Percentiles rank a stretch among this genome's conserved stretches.
These are phyloP conservation scores for Mycena venus DNA, from an alignment of 768 basidiomycete species.

Conservation along the genomic window DNA sequence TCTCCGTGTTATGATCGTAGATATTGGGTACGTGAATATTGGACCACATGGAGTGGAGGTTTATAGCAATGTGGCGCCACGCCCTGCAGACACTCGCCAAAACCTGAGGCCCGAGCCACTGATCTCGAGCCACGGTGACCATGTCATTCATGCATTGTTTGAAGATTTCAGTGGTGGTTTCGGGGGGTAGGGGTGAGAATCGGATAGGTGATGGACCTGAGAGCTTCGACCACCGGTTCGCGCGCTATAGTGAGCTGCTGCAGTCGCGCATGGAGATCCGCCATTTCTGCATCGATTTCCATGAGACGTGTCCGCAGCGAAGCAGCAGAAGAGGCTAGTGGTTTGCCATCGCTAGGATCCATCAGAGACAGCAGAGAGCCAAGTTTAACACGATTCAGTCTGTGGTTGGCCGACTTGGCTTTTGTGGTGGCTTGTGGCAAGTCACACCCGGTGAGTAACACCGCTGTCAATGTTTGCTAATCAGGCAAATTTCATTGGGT, in stretches of 20 bases:
- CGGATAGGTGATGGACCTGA: constrained; percentile 5
- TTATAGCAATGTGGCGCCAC: neutral
- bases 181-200: neutral
- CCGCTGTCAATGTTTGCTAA: too few relatives aligned
- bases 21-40: too few relatives aligned
- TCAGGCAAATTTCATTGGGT: too few relatives aligned
- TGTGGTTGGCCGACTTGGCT: too few relatives aligned
- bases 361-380: too few relatives aligned
- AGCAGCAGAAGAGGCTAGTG: too few relatives aligned
- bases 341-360: too few relatives aligned
- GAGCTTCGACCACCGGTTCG: neutral
- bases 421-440: too few relatives aligned
- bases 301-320: neutral
- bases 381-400: too few relatives aligned
- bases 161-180: constrained; percentile 9
- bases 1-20: too few relatives aligned
- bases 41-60: neutral
- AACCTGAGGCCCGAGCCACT: neutral
- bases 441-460: too few relatives aligned
- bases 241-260: neutral
- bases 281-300: too few relatives aligned
- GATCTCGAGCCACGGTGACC: neutral
- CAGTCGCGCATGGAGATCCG: neutral
- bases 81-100: neutral
- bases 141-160: neutral